A percentile compares a stretch with the other conserved stretches of the same genome.
Conservation (phyloP, 2,329 filamentous ascomycete genomes). For the Allantophomopsis lycopodina region DNA sequence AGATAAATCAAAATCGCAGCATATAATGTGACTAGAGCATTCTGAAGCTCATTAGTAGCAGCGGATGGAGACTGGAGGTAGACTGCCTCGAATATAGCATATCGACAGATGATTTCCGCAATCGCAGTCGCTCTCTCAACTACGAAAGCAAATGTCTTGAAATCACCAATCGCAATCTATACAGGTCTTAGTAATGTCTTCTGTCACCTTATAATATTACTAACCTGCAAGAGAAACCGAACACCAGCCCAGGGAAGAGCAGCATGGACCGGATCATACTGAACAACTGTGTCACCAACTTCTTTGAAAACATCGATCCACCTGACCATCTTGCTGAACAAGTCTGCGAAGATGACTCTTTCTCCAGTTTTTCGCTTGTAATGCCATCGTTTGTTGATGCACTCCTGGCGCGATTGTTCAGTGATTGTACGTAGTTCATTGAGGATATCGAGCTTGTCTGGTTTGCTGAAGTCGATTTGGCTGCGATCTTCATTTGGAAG, state of each 20-base stretch:
- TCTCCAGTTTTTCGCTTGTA: conserved; percentile 4
- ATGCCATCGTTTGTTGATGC: conserved; percentile 4
- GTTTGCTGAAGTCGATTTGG: conserved; percentile 4
- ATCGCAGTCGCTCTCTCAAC: conserved; percentile 2
- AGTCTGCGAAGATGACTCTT: conserved; percentile 6
- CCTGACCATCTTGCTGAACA: conserved; percentile 5
- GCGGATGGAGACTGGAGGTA: conserved; percentile 1
- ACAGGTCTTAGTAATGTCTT: conserved; percentile 1
- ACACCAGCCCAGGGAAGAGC: conserved; percentile 18
- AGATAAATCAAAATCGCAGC: conserved; percentile 1
- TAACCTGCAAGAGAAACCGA: conserved; percentile 14
- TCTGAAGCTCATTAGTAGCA: conserved; percentile 2
- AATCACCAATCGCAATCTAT: conserved; percentile 2
- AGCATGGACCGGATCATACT: conserved; percentile 15
- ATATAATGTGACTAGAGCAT: too few relatives aligned
- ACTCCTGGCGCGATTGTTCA: conserved; percentile 1
- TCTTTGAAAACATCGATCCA: conserved; percentile 17
- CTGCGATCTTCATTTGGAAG: conserved; percentile 4
- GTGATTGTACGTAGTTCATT: conserved; percentile 3
- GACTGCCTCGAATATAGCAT: conserved; percentile 2
- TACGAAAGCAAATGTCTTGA: conserved; percentile 3
- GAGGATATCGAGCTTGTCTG: conserved; percentile 5
- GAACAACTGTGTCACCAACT: conserved; percentile 12
- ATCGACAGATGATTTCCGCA: conserved; percentile 4
- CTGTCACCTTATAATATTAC: not conserved